Evolutionary conservation across 768 basidiomycete species (phyloP).

Genomic region (Crassisporium funariophilum): DNA sequence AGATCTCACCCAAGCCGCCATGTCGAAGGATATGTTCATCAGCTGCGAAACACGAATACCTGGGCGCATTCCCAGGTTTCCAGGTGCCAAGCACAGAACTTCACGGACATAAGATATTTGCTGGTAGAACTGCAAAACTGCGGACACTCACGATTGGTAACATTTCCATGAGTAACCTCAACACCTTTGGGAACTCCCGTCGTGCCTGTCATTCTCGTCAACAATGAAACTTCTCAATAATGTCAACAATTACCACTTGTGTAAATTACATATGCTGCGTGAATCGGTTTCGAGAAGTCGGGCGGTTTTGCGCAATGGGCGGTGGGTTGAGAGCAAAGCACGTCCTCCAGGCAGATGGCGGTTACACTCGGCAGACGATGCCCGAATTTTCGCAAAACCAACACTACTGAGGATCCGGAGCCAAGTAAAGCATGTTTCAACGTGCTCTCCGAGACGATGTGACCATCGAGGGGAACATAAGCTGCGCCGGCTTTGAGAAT

Average conservation of each 20-base stretch:
- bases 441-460: constrained; percentile 56
- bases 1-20: constrained; percentile 57
- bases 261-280: constrained; percentile 62
- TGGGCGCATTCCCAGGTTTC: constrained; percentile 60
- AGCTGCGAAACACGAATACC: constrained; percentile 59
- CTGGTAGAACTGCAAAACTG: no score
- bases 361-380: constrained; percentile 35
- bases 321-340: constrained; percentile 21
- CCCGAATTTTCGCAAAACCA: constrained; percentile 44
- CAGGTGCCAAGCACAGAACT: constrained; percentile 46
- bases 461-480: constrained; percentile 62
- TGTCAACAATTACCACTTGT: constrained; percentile 49
- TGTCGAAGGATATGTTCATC: constrained; percentile 67
- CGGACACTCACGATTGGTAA: constrained; percentile 60
- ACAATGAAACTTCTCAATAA: neutral
- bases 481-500: constrained; percentile 60
- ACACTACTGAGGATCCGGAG: constrained; percentile 42
- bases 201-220: constrained; percentile 38
- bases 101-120: no score
- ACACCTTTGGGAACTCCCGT: constrained; percentile 64
- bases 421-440: constrained; percentile 53
- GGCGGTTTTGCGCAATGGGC: constrained; percentile 36
- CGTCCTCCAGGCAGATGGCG: constrained; percentile 28
- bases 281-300: constrained; percentile 39
- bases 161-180: constrained; percentile 59